phyloP scores from a whole-genome alignment of 2,329 filamentous ascomycete species.

The Penicillium hesseltinei region DNA sequence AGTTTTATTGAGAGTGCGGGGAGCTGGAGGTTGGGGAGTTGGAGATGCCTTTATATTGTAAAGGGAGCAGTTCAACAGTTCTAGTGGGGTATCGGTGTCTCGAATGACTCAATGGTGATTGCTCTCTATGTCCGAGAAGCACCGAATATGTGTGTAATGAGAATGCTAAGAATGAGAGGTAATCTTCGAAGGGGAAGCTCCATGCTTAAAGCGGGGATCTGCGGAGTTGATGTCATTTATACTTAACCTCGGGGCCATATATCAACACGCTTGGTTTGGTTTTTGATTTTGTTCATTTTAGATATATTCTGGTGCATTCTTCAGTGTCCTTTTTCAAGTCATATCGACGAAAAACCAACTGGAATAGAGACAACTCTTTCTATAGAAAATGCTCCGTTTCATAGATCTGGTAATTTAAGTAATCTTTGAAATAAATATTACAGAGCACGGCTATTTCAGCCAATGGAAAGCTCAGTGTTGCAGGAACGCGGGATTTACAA shows the following conservation, averaged over 20 bases:
- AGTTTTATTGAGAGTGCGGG: conserved; percentile 16
- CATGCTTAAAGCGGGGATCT: conserved; percentile 17
- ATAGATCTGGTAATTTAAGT: conserved; percentile 1
- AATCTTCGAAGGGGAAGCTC: conserved; percentile 18
- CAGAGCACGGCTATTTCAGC: fast-evolving
- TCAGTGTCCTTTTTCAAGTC: background rate
- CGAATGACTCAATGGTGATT: conserved; percentile 19
- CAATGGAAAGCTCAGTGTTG: background rate
- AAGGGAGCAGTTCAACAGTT: conserved; percentile 5
- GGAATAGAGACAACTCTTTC: background rate
- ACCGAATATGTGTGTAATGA: conserved; percentile 16
- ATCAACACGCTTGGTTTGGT: background rate
- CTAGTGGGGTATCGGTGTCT: background rate
- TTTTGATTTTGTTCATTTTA: background rate
- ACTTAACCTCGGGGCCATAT: background rate
- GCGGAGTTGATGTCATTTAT: conserved; percentile 16
- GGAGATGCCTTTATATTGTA: conserved; percentile 13
- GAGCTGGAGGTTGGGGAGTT: conserved; percentile 8
- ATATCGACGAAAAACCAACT: background rate
- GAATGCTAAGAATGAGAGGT: background rate
- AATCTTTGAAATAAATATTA: background rate
- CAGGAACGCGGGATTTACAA: background rate
- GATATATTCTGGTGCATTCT: background rate
- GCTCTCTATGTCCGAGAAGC: conserved; percentile 25
- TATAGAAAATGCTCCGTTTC: background rate